Conservation (phyloP, 2,329 filamentous ascomycete species). For the Neonectria sp. region DNA sequence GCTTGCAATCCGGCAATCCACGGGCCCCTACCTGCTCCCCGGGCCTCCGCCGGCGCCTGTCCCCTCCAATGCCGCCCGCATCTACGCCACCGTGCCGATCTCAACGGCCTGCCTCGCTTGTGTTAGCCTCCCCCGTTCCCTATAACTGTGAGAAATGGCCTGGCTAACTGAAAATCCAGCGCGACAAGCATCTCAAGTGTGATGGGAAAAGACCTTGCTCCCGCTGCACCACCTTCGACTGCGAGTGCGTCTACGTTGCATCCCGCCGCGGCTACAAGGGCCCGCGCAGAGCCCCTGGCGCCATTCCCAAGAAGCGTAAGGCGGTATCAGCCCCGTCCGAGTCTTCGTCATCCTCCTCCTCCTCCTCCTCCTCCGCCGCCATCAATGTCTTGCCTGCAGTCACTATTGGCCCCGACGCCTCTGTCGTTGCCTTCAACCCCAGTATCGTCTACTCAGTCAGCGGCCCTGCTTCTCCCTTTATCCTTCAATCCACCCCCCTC, state of each 20-base stretch:
- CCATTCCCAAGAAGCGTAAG: conserved; percentile 60
- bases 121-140: not conserved
- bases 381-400: not conserved
- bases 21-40: not conserved
- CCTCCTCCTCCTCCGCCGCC: not conserved
- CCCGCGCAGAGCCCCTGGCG: conserved; percentile 54
- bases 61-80: not conserved
- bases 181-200: conserved; percentile 80
- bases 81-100: not conserved
- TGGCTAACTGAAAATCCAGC: conserved; percentile 52
- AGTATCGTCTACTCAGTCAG: not conserved
- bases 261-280: conserved; percentile 83
- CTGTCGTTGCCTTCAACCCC: conserved; percentile 1
- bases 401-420: not conserved
- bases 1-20: not conserved
- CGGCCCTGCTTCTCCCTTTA: conserved; percentile 38
- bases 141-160: not conserved
- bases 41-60: not conserved
- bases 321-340: conserved; percentile 55
- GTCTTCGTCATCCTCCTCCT: not conserved
- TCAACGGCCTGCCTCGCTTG: conserved; percentile 7
- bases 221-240: conserved; percentile 71
- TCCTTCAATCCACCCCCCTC: not conserved
- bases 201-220: conserved; percentile 80
- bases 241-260: conserved; percentile 78